phyloP scores from a whole-genome alignment of 345 rosid genomes.

The Syzygium aromaticum region DNA sequence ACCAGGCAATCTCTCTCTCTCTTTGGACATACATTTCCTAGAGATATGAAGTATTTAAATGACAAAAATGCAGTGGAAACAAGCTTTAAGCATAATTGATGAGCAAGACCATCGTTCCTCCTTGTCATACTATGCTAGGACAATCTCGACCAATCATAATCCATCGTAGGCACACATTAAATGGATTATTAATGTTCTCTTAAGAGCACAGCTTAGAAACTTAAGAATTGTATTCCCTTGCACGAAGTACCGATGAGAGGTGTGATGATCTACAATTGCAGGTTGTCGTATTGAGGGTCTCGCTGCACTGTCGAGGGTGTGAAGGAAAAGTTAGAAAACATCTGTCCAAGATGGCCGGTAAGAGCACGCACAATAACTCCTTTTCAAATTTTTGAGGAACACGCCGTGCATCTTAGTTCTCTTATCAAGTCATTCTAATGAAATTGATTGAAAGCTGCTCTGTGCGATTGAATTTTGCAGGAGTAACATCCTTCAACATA shows the following conservation, averaged over 20 bases:
- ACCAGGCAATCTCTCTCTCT: constrained; percentile 32
- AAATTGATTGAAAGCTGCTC: background rate
- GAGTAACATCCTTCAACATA: constrained; percentile 53
- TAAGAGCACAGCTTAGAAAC: background rate
- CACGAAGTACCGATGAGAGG: background rate
- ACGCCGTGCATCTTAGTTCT: background rate
- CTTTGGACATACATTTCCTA: background rate
- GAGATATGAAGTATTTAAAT: background rate
- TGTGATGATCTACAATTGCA: constrained; percentile 5
- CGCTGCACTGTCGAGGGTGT: constrained; percentile 89
- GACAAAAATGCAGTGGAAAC: background rate
- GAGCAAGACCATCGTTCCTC: background rate
- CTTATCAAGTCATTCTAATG: background rate
- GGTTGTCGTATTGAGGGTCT: constrained; percentile 86
- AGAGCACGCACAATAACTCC: background rate
- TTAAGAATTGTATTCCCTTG: background rate
- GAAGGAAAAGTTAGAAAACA: constrained; percentile 88
- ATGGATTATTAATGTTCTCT: background rate
- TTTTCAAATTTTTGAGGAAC: background rate
- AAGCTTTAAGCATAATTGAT: background rate
- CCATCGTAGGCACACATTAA: background rate
- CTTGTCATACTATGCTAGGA: background rate
- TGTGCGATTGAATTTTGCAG: constrained; percentile 7
- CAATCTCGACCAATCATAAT: background rate
- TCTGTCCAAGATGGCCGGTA: constrained; percentile 86